Base-by-base conservation (phyloP, 805 yeast species). In the Torulaspora microellipsoides region DNA sequence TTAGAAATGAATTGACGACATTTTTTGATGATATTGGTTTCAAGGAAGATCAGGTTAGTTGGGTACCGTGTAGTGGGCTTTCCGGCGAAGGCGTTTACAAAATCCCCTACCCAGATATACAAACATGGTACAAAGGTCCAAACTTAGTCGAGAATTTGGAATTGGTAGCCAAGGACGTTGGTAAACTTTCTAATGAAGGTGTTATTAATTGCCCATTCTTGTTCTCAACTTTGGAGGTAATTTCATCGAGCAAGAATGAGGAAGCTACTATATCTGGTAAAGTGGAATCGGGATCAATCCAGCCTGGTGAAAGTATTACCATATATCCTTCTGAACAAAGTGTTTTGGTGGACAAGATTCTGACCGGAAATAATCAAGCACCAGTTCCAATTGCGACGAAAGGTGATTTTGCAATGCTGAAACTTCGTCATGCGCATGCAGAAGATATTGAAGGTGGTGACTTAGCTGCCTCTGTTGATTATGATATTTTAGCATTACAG, bases 81-180 rank as follows among this genome's bases (percentile, higher is more conserved):
- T 84, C 95, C 35, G 98, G 98, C 56, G 95, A 90, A 46, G 97
- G 97, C 55, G 77, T 93, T 67, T 85, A 85, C 69, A 95, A 88
- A 38, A 78, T 86, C 47, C 83, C 89, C 35, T 50, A 56, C 31
- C 58, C 62, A 12, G 42, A 36, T 29, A 37, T 17, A 12, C 47
- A 45, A 15, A 42, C 46, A 13, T 57, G 61, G 60, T 49, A 47
- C 33, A 31, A 44, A 9, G 52, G 49, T 8, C 48, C 49, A 1
- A 41, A 46, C 8, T 31, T 54, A 17, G 77, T 93, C 56, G 95
- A 87, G 67, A 84, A 71, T 64, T 77, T 93, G 64, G 99, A 93
- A 40, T 38, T 44, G 2, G 53, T 59, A 7, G 59, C 64, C n/a
- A 27, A 36, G n/a, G 35, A 40, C 14, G 39, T 53, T n/a, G 42